These are phyloP conservation scores for Neofusicoccum cordaticola DNA, from an alignment of 2,329 filamentous ascomycete genomes.

Conservation along the genomic window DNA sequence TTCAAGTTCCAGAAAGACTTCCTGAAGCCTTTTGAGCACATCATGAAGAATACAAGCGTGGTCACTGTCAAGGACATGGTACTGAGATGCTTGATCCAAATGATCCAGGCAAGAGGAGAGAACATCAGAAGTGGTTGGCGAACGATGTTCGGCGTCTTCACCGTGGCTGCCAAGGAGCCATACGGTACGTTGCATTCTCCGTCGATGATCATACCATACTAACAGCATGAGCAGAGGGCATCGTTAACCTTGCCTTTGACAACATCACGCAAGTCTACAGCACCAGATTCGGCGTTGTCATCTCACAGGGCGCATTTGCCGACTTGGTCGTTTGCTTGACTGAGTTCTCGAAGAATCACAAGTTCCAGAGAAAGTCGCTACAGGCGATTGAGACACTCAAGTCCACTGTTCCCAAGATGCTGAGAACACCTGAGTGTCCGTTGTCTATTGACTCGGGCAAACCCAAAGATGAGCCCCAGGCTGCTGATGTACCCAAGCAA, in stretches of 20 bases:
- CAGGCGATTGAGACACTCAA: constrained; percentile 95
- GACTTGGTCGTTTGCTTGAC: constrained; percentile 95
- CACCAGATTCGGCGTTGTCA: constrained; percentile 90
- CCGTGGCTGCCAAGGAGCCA: constrained; percentile 86
- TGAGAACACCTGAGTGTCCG: constrained; percentile 92
- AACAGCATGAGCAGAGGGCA: constrained; percentile 62
- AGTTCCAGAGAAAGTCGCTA: constrained; percentile 97
- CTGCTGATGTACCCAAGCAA: constrained; percentile 56
- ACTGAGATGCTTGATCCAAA: constrained; percentile 91
- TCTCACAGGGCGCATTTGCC: constrained; percentile 93
- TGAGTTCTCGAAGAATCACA: constrained; percentile 97
- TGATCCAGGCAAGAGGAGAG: constrained; percentile 95
- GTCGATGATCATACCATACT: constrained; percentile 20
- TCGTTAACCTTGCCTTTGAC: constrained; percentile 95
- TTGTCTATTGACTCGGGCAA: constrained; percentile 65
- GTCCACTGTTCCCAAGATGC: constrained; percentile 89
- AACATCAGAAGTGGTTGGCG: constrained; percentile 98
- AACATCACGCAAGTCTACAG: constrained; percentile 96
- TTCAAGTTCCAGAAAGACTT: constrained; percentile 99
- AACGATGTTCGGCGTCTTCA: constrained; percentile 99
- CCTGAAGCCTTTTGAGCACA: constrained; percentile 95
- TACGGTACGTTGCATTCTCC: constrained; percentile 54
- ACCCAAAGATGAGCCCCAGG: constrained; percentile 47
- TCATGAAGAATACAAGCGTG: constrained; percentile 88
- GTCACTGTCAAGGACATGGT: constrained; percentile 97